Evolutionary conservation across 2,329 filamentous ascomycete genomes (phyloP), one percentile per base, ranked within the genome.

Genomic region (Hypoxylon sp.): DNA sequence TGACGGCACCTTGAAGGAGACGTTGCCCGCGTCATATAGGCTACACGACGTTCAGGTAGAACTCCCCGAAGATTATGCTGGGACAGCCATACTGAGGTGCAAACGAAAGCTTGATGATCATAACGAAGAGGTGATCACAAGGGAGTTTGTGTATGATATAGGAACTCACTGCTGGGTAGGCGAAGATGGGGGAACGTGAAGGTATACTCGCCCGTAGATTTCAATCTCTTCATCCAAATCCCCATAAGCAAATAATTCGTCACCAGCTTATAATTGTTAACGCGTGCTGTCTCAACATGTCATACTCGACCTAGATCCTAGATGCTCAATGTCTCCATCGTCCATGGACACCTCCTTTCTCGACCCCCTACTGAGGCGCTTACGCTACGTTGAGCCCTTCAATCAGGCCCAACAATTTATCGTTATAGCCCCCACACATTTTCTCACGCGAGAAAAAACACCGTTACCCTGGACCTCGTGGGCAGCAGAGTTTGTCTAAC

Each of bases 31-130:
- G 13, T 64, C 62, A 11, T 49, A 60, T 21, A 55, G 68, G 28
- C 17, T 70, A 5, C 68, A 64, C 19, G 65, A 68, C 60, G 45
- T 68, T 13, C 43, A 68, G 45, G 38, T 70, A 23, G 65, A 64
- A 36, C 56, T 66, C 23, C 68, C 68, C n/a, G 62, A 63, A 28
- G 65, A 59, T 28, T 64, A 63, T 49, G 59, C 45, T 41, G 68
- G 60, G n/a, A 57, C 43, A 17, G 55, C 34, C 5, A 55, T 28
- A 25, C 7, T 70, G 28, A 61, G 32, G 9, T 66, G 62, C 45
- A 66, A 41, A 52, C 51, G 68, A 28, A 61, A n/a, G 38, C 38
- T 48, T 13, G 34, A 64, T 19, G 52, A 17, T 13, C 10, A 10
- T 45, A 59, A 43, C 11, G 63, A 49, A 60, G 65, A 70, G 30